Conservation (phyloP, 495 filamentous ascomycete genomes). For the Penicillium goetzii region DNA sequence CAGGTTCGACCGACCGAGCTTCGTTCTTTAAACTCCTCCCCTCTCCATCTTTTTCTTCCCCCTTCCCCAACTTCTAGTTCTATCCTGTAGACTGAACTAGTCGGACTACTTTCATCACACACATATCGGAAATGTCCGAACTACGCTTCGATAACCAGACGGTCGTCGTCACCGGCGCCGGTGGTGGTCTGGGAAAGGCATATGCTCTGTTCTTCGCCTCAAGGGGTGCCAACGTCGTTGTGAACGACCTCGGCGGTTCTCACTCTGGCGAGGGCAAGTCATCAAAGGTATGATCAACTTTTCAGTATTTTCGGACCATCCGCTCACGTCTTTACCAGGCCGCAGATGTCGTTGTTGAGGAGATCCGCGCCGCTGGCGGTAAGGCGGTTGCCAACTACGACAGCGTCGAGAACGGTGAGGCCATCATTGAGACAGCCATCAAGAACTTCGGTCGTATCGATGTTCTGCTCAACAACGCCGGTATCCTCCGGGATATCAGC, state of each 20-base stretch:
- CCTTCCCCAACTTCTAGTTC: constrained; percentile 29
- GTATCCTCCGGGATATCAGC: constrained; percentile 92
- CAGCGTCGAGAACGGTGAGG: constrained; percentile 92
- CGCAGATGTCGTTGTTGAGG: constrained; percentile 92
- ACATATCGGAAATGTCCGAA: constrained; percentile 67
- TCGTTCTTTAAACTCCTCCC: constrained; percentile 37
- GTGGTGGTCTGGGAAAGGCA: constrained; percentile 90
- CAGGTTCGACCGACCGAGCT: constrained; percentile 42
- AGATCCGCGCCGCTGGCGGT: constrained; percentile 89
- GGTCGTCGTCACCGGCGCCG: constrained; percentile 94
- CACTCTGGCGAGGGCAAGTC: constrained; percentile 94
- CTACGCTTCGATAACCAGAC: constrained; percentile 95
- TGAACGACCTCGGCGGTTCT: constrained; percentile 94
- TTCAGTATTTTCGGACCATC: not conserved
- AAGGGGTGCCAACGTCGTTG: constrained; percentile 92
- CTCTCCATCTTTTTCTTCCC: constrained; percentile 30
- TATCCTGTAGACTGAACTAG: constrained; percentile 20
- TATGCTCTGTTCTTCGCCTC: constrained; percentile 92
- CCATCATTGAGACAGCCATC: constrained; percentile 95
- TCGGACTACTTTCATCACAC: constrained; percentile 22
- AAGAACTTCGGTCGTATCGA: constrained; percentile 91
- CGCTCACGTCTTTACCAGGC: constrained; percentile 58
- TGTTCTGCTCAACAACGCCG: constrained; percentile 96
- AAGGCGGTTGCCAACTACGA: constrained; percentile 99
- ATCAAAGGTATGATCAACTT: constrained; percentile 63